Evolutionary conservation across 257 asterid genomes (phyloP).

Genomic region (Solanum tarijense): DNA sequence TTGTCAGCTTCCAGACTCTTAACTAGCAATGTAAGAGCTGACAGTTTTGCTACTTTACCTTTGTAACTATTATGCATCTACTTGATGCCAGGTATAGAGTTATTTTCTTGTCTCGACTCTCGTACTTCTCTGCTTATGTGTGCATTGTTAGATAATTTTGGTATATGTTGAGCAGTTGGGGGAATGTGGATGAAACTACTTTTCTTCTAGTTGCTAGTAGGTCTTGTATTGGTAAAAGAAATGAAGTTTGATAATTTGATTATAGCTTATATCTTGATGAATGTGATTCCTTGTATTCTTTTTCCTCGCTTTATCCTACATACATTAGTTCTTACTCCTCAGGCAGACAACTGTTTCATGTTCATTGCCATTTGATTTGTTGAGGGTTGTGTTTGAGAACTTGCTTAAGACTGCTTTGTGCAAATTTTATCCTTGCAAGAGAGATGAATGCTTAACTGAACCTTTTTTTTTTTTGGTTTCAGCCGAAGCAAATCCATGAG

Average conservation of each 20-base stretch:
- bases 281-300: not conserved
- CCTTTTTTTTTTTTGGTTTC: not conserved
- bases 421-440: too few relatives aligned
- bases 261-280: not conserved
- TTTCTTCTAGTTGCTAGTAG: not conserved
- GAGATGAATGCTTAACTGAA: not conserved
- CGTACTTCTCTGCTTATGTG: not conserved
- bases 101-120: too few relatives aligned
- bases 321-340: not conserved
- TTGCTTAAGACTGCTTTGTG: not conserved
- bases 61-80: too few relatives aligned
- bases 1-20: too few relatives aligned
- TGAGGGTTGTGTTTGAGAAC: not conserved
- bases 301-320: not conserved
- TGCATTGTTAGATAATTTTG: too few relatives aligned
- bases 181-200: too few relatives aligned
- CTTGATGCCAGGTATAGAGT: too few relatives aligned
- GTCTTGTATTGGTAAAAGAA: not conserved
- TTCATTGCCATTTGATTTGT: not conserved
- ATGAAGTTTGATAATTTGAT: not conserved
- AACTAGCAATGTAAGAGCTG: too few relatives aligned
- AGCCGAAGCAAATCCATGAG: constrained; percentile 24
- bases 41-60: too few relatives aligned
- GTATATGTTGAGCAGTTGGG: too few relatives aligned
- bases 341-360: not conserved